A percentile compares a stretch with the other conserved stretches of the same genome.
Conservation (phyloP, 345 rosid species). For the Euphorbia peplus region DNA sequence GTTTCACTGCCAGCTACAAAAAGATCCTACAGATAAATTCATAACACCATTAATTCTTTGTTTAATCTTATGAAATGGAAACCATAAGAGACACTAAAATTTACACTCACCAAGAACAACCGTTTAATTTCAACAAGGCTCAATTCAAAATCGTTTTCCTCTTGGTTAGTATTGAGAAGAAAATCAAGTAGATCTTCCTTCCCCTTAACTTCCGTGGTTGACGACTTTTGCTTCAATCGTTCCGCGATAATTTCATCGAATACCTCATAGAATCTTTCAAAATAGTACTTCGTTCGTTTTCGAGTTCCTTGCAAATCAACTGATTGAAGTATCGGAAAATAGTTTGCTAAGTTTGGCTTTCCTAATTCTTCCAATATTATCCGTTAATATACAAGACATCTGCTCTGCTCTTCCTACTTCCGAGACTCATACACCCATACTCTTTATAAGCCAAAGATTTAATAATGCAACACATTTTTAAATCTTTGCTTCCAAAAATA, state of each 20-base stretch:
- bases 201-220: neutral
- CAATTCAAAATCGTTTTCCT: constrained; percentile 9
- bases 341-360: constrained; percentile 29
- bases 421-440: too few species aligned
- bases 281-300: constrained; percentile 12
- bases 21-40: constrained; percentile 30
- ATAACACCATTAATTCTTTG: neutral
- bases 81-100: neutral
- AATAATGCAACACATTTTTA: too few species aligned
- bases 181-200: constrained; percentile 36
- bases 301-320: constrained; percentile 31
- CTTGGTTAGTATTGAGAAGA: constrained; percentile 25
- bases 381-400: too few species aligned
- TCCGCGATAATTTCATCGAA: constrained; percentile 23
- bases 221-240: constrained; percentile 23
- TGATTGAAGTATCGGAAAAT: neutral
- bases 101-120: constrained; percentile 28
- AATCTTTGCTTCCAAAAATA: too few species aligned
- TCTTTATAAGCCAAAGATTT: too few species aligned
- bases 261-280: constrained; percentile 17
- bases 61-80: neutral
- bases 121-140: constrained; percentile 20
- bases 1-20: constrained; percentile 35
- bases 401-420: too few species aligned
- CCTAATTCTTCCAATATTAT: constrained; percentile 40